Conservation (phyloP, 2,329 filamentous ascomycete species). For the Pezicula radicicola region DNA sequence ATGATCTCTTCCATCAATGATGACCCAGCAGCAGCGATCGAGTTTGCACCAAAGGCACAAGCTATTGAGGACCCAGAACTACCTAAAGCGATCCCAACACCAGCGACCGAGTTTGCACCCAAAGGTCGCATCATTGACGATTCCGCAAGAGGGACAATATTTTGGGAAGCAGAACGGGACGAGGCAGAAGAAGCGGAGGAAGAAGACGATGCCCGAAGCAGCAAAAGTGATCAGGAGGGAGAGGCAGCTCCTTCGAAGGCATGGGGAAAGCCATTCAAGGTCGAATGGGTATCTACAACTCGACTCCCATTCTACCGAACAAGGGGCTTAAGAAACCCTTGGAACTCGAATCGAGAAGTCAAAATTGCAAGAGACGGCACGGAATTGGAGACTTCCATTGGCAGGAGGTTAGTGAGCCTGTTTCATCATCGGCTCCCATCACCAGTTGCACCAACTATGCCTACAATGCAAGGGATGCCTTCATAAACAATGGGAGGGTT, state of each 20-base stretch:
- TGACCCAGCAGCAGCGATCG: conserved; percentile 66
- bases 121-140: conserved; percentile 89
- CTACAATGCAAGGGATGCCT: conserved; percentile 10
- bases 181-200: conserved; percentile 44
- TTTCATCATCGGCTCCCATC: conserved; percentile 61
- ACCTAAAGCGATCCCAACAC: conserved; percentile 76
- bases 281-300: conserved; percentile 85
- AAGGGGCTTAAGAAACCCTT: conserved; percentile 82
- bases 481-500: conserved; percentile 15
- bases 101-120: conserved; percentile 74
- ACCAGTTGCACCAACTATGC: conserved; percentile 18
- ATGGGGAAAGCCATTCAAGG: conserved; percentile 87
- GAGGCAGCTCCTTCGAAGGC: conserved; percentile 40
- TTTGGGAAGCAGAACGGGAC: conserved; percentile 81
- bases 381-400: conserved; percentile 81
- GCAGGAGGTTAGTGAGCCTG: conserved; percentile 71
- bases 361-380: conserved; percentile 96
- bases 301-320: conserved; percentile 87
- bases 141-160: conserved; percentile 89
- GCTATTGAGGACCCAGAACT: conserved; percentile 59
- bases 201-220: conserved; percentile 38
- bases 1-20: conserved; percentile 85
- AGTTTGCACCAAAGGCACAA: conserved; percentile 66
- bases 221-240: conserved; percentile 34
- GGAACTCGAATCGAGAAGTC: conserved; percentile 93